A percentile compares a stretch with the other conserved stretches of the same genome.
phyloP scores from a whole-genome alignment of 768 basidiomycete genomes.

The Amanita muscaria region DNA sequence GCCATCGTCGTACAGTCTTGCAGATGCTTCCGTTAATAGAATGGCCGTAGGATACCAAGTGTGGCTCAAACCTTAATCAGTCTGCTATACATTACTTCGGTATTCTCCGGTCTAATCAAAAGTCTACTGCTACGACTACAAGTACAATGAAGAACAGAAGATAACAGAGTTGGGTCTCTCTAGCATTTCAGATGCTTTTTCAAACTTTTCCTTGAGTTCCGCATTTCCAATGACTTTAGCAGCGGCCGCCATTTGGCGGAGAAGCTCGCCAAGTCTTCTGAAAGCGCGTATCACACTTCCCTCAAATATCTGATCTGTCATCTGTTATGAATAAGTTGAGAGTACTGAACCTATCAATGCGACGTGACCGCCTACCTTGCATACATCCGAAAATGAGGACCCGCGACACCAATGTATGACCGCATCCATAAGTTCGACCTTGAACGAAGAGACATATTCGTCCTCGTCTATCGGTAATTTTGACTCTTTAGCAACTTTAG shows the following conservation, averaged over 20 bases:
- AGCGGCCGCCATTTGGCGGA: slow-evolving; percentile 93
- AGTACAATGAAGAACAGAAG: slow-evolving; percentile 80
- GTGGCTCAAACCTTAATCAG: slow-evolving; percentile 7
- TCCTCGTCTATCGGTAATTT: slow-evolving; percentile 86
- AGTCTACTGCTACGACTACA: slow-evolving; percentile 37
- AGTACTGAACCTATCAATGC: background rate
- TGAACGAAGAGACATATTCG: slow-evolving; percentile 94
- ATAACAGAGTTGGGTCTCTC: slow-evolving; percentile 92
- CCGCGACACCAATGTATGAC: slow-evolving; percentile 99
- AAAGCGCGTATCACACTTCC: slow-evolving; percentile 96
- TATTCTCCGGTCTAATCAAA: slow-evolving; percentile 2
- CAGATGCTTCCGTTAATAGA: background rate
- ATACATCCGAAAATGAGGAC: slow-evolving; percentile 90
- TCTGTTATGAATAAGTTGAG: slow-evolving; percentile 32
- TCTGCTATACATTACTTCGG: slow-evolving; percentile 6
- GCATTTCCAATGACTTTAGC: slow-evolving; percentile 95
- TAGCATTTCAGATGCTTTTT: slow-evolving; percentile 84
- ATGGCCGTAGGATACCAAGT: background rate
- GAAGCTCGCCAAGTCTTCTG: slow-evolving; percentile 84
- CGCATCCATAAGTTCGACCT: slow-evolving; percentile 97
- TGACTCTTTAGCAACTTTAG: slow-evolving; percentile 92
- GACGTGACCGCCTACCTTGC: slow-evolving; percentile 57
- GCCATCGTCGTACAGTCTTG: slow-evolving; percentile 3
- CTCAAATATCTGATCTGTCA: slow-evolving; percentile 88
- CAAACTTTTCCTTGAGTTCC: slow-evolving; percentile 91